These are phyloP conservation scores for Colletotrichum nymphaeae DNA, from an alignment of 2,329 filamentous ascomycete species.

Conservation along the genomic window DNA sequence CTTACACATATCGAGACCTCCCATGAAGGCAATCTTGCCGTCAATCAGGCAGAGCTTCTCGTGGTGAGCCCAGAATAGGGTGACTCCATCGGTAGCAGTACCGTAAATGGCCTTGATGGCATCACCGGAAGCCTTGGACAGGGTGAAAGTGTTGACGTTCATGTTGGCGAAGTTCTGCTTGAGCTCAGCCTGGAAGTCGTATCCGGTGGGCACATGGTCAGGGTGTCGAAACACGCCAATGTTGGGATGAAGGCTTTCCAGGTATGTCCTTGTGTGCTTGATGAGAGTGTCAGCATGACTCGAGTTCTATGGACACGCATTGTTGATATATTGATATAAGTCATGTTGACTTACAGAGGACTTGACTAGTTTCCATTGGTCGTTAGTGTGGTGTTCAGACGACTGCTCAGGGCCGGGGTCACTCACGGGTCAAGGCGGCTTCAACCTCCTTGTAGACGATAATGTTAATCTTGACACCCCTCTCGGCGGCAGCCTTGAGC, in stretches of 20 bases:
- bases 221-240: constrained; percentile 92
- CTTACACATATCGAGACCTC: constrained; percentile 83
- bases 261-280: constrained; percentile 80
- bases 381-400: constrained; percentile 30
- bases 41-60: constrained; percentile 91
- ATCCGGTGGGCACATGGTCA: constrained; percentile 82
- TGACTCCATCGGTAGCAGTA: constrained; percentile 77
- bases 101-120: constrained; percentile 85
- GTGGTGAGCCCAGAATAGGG: constrained; percentile 93
- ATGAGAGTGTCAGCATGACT: constrained; percentile 18
- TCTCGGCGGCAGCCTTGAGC: constrained; percentile 83
- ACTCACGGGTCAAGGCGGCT: constrained; percentile 82
- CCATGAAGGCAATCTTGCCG: constrained; percentile 87
- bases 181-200: constrained; percentile 75
- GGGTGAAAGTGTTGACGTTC: constrained; percentile 60
- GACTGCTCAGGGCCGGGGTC: constrained; percentile 44
- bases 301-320: constrained; percentile 37
- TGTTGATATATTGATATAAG: constrained; percentile 67
- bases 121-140: constrained; percentile 77
- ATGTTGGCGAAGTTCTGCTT: constrained; percentile 67
- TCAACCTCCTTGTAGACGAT: constrained; percentile 95
- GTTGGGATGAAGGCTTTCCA: constrained; percentile 84
- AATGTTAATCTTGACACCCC: constrained; percentile 85
- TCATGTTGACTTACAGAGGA: constrained; percentile 53
- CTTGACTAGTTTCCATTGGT: constrained; percentile 45